Evolutionary conservation across 2,329 filamentous ascomycete species (phyloP).

Genomic region (Coniochaeta hoffmannii): DNA sequence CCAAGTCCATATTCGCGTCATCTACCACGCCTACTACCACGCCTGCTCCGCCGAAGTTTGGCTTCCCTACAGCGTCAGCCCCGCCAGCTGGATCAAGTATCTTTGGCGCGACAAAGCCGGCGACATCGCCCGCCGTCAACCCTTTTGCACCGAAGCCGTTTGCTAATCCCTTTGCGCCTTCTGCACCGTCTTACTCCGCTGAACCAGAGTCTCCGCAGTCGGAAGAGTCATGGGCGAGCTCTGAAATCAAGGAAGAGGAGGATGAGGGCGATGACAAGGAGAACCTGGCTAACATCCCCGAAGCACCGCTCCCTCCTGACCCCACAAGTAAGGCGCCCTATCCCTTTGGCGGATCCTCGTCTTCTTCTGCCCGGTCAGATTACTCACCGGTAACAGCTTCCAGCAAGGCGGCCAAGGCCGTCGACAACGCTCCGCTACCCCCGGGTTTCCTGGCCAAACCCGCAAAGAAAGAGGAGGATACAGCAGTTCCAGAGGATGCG

Average conservation of each 20-base stretch:
- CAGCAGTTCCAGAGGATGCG: slow-evolving; percentile 12
- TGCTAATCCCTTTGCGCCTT: slow-evolving; percentile 7
- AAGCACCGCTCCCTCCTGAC: slow-evolving; percentile 44
- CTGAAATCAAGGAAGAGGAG: slow-evolving; percentile 17
- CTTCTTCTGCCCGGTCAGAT: slow-evolving; percentile 40
- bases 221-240: background rate
- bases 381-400: slow-evolving; percentile 21
- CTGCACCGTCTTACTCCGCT: background rate
- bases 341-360: slow-evolving; percentile 41
- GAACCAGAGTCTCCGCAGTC: slow-evolving; percentile 11
- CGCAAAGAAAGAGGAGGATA: slow-evolving; percentile 7
- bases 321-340: slow-evolving; percentile 45
- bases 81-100: slow-evolving; percentile 21
- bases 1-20: slow-evolving; percentile 24
- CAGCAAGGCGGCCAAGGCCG: slow-evolving; percentile 15
- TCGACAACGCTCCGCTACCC: slow-evolving; percentile 22
- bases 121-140: background rate
- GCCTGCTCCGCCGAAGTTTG: slow-evolving; percentile 41
- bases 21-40: slow-evolving; percentile 46
- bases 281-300: slow-evolving; percentile 19
- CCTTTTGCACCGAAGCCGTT: slow-evolving; percentile 1
- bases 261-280: slow-evolving; percentile 25
- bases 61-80: slow-evolving; percentile 21
- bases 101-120: slow-evolving; percentile 11
- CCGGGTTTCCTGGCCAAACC: slow-evolving; percentile 27